Conservation (phyloP, 106 monocot species). For the Allium fistulosum region DNA sequence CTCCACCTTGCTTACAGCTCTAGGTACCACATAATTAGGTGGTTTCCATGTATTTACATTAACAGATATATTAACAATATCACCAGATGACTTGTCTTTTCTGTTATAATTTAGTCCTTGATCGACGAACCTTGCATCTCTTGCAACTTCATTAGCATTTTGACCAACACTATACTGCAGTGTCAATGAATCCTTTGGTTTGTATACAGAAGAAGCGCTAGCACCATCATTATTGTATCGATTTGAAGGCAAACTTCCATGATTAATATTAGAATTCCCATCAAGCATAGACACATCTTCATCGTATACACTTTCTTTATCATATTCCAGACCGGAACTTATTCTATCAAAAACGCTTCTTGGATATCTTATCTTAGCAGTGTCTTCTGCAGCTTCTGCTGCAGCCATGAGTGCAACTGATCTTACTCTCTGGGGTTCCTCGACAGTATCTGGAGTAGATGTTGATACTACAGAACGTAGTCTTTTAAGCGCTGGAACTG, state of each 20-base stretch:
- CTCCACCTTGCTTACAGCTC: slow-evolving; percentile 20
- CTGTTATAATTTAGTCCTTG: slow-evolving; percentile 21
- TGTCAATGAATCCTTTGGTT: slow-evolving; percentile 27
- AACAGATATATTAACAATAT: slow-evolving; percentile 78
- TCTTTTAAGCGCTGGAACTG: slow-evolving; percentile 45
- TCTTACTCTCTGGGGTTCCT: slow-evolving; percentile 30
- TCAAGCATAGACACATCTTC: slow-evolving; percentile 26
- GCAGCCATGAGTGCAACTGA: slow-evolving; percentile 57
- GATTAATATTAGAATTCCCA: slow-evolving; percentile 39
- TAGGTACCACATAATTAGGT: slow-evolving; percentile 17
- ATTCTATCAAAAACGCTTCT: slow-evolving; percentile 78
- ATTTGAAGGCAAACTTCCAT: slow-evolving; percentile 6
- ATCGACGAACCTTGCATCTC: slow-evolving; percentile 22
- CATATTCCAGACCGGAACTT: slow-evolving; percentile 24
- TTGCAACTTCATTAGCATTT: slow-evolving; percentile 30
- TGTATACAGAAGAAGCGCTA: slow-evolving; percentile 25
- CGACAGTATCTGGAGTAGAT: slow-evolving; percentile 22
- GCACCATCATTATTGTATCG: slow-evolving; percentile 22
- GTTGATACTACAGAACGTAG: slow-evolving; percentile 77
- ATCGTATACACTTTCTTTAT: slow-evolving; percentile 34
- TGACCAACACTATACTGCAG: slow-evolving; percentile 44
- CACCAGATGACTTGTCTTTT: slow-evolving; percentile 33
- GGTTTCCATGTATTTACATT: slow-evolving; percentile 81
- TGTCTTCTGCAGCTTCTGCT: slow-evolving; percentile 82
- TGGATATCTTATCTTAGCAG: slow-evolving; percentile 31